Conservation (phyloP, 2,329 filamentous ascomycete species). For the Raffaelea ambrosiae region DNA sequence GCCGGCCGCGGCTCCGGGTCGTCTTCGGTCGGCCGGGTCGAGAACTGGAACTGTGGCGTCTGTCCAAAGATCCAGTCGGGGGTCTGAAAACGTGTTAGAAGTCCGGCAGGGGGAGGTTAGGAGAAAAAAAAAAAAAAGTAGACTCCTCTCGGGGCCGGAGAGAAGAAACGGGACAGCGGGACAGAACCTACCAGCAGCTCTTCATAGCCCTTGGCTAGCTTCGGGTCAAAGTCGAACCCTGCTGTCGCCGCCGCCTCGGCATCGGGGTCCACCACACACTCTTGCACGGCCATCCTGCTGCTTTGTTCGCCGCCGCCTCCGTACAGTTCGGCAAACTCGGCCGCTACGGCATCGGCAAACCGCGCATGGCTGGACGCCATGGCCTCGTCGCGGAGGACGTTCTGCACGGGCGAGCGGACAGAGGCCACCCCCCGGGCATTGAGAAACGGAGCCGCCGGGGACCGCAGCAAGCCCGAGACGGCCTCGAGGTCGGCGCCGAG, state of each 20-base stretch:
- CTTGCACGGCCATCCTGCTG: no score
- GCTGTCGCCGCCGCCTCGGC: no score
- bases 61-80: constrained; percentile 73
- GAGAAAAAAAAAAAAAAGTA: no score
- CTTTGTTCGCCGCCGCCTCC: constrained; percentile 26
- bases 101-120: no score
- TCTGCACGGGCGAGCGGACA: constrained; percentile 75
- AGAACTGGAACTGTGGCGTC: constrained; percentile 75
- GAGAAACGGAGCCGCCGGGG: constrained; percentile 65
- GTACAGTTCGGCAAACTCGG: constrained; percentile 63
- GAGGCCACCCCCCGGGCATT: constrained; percentile 83
- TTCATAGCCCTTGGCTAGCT: constrained; percentile 43
- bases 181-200: no score
- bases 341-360: constrained; percentile 49
- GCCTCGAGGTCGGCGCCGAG: constrained; percentile 63
- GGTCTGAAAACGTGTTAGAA: no score
- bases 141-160: no score
- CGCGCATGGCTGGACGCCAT: constrained; percentile 22
- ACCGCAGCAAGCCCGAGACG: constrained; percentile 64
- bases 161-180: no score
- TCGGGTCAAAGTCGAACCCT: constrained; percentile 28
- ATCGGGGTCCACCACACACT: constrained; percentile 35
- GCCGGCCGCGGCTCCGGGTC: constrained; percentile 47
- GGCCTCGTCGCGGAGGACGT: constrained; percentile 41
- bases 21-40: constrained; percentile 49